Percentiles rank a stretch among this genome's conserved stretches.
Conservation (phyloP, 2,329 filamentous ascomycete genomes). For the Didymosphaeria variabile region DNA sequence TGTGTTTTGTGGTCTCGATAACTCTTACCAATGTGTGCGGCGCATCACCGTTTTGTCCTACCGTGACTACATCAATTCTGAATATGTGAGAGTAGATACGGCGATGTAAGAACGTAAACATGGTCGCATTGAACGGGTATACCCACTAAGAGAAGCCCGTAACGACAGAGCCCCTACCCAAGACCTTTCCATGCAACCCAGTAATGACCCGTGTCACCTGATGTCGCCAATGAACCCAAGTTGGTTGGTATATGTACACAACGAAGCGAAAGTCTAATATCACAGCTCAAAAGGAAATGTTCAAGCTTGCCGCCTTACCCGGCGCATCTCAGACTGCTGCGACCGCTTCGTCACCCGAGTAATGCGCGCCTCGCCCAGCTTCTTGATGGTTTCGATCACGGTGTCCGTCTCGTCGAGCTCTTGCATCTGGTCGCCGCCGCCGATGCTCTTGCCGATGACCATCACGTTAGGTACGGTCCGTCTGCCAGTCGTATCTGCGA, state of each 20-base stretch:
- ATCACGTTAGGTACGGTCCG: conserved; percentile 92
- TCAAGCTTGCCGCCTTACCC: conserved; percentile 1
- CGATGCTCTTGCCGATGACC: conserved; percentile 86
- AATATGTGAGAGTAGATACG: background rate
- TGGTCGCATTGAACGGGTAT: conserved; percentile 16
- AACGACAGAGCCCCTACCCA: conserved; percentile 2
- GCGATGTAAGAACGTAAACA: conserved; percentile 6
- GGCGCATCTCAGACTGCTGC: conserved; percentile 17
- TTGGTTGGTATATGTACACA: conserved; percentile 3
- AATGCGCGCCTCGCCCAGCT: conserved; percentile 75
- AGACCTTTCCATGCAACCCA: background rate
- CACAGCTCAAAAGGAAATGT: background rate
- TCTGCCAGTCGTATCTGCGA: conserved; percentile 78
- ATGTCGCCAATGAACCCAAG: background rate
- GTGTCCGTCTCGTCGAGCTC: conserved; percentile 70
- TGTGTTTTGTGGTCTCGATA: background rate
- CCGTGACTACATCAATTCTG: too few species aligned
- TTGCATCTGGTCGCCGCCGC: conserved; percentile 86
- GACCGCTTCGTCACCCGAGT: conserved; percentile 36
- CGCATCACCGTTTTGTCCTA: background rate
- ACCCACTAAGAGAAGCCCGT: background rate
- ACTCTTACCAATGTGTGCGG: background rate
- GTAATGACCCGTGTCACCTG: background rate
- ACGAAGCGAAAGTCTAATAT: background rate
- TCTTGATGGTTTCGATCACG: conserved; percentile 75